Conservation (phyloP, 805 yeast genomes). For the Cyberlindnera sargentensis region DNA sequence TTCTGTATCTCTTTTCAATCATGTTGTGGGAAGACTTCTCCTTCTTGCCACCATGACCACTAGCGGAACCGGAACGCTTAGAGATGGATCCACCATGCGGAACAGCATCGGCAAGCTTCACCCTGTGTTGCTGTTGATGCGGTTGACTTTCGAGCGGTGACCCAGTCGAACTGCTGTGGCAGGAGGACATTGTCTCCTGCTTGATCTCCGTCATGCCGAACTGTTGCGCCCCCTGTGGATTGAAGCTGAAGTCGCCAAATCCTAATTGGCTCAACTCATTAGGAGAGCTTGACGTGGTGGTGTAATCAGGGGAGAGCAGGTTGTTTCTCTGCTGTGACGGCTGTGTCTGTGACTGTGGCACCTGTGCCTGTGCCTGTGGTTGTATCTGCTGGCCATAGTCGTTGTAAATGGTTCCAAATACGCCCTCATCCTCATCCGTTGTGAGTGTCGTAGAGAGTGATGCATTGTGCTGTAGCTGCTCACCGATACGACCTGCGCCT, state of each 20-base stretch:
- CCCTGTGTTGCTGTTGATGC: background rate
- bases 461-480: slow-evolving; percentile 12
- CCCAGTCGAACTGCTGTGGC: background rate
- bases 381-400: background rate
- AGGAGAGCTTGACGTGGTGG: slow-evolving; percentile 13
- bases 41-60: slow-evolving; percentile 25
- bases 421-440: slow-evolving; percentile 8
- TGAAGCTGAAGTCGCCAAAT: slow-evolving; percentile 4
- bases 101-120: slow-evolving; percentile 19
- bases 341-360: background rate
- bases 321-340: background rate
- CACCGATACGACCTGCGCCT: slow-evolving; percentile 5
- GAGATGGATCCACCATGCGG: slow-evolving; percentile 19
- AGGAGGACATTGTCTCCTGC: slow-evolving; percentile 11
- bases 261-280: slow-evolving; percentile 4
- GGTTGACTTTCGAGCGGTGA: background rate
- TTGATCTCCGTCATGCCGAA: slow-evolving; percentile 3
- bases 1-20: slow-evolving; percentile 66
- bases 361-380: background rate
- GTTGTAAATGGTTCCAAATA: slow-evolving; percentile 1
- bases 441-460: slow-evolving; percentile 11
- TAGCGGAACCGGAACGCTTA: slow-evolving; percentile 6
- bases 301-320: slow-evolving; percentile 11
- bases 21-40: slow-evolving; percentile 60
- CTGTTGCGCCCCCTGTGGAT: background rate